A percentile compares a stretch with the other conserved stretches of the same genome.
Conservation (phyloP, 345 rosid genomes). For the Salix arbutifolia region DNA sequence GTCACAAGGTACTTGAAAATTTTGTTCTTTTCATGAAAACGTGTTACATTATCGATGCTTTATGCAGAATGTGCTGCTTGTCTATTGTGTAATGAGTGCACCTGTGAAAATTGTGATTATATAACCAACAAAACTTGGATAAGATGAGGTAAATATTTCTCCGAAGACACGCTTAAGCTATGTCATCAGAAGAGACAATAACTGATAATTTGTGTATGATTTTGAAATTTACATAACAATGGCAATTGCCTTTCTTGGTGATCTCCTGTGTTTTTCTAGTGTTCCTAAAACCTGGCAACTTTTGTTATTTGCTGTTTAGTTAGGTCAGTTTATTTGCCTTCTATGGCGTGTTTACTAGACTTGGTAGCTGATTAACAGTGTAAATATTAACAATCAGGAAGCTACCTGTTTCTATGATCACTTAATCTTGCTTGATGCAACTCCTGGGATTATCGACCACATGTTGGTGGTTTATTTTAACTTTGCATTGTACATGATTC, state of each 20-base stretch:
- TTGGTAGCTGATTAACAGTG: neutral
- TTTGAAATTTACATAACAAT: neutral
- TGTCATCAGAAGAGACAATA: neutral
- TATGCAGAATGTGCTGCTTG: neutral
- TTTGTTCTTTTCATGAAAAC: neutral
- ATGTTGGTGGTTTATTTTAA: neutral
- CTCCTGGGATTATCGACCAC: neutral
- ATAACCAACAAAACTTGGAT: neutral
- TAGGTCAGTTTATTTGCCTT: neutral
- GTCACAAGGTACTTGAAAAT: conserved; percentile 73
- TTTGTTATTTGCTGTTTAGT: neutral
- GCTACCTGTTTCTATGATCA: neutral
- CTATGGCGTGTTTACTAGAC: neutral
- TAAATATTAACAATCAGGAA: neutral
- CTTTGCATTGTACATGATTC: neutral
- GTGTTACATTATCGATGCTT: neutral
- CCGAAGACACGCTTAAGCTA: neutral
- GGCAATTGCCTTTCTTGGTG: neutral
- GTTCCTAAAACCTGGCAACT: neutral
- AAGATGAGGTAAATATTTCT: neutral
- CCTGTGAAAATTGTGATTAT: neutral
- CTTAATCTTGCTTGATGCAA: neutral
- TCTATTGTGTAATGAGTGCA: neutral
- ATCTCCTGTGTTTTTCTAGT: neutral
- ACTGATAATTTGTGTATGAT: neutral